A percentile compares a stretch with the other conserved stretches of the same genome.
phyloP scores from a whole-genome alignment of 1,284 basidiomycete species.

The Austroboletus novae-zelandiae region DNA sequence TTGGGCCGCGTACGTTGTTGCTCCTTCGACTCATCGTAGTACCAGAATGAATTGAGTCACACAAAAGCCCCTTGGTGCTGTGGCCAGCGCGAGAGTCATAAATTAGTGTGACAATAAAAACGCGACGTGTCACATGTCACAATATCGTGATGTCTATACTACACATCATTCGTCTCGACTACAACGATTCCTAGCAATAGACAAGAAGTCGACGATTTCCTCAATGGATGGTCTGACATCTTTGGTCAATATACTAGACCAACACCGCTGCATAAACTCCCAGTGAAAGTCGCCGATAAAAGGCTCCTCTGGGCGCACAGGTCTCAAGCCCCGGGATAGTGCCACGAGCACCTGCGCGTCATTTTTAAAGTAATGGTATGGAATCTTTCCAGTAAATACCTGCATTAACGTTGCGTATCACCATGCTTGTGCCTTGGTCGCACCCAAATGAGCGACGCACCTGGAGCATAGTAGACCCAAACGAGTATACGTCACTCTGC shows the following conservation, averaged over 20 bases:
- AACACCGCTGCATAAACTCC: slow-evolving; percentile 23
- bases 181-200: not conserved
- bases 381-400: slow-evolving; percentile 24
- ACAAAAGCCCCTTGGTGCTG: too few relatives aligned
- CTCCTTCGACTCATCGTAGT: slow-evolving; percentile 29
- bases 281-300: slow-evolving; percentile 17
- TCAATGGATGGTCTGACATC: slow-evolving; percentile 13
- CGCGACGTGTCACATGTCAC: slow-evolving; percentile 17
- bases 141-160: not conserved
- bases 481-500: slow-evolving; percentile 26
- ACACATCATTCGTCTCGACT: not conserved
- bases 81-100: not conserved
- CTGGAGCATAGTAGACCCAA: slow-evolving; percentile 27
- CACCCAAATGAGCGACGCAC: slow-evolving; percentile 8
- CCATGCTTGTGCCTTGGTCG: not conserved
- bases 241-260: slow-evolving; percentile 2
- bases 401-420: slow-evolving; percentile 1
- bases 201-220: slow-evolving; percentile 18
- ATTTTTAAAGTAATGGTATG: slow-evolving; percentile 25
- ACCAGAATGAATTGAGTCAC: too few relatives aligned
- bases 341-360: slow-evolving; percentile 23
- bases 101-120: slow-evolving; percentile 13
- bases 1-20: slow-evolving; percentile 83
- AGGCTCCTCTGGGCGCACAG: slow-evolving; percentile 11
- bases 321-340: slow-evolving; percentile 17